These are phyloP conservation scores for Cutaneotrichosporon curvatum DNA, from an alignment of 1,284 basidiomycete species.

Conservation along the genomic window DNA sequence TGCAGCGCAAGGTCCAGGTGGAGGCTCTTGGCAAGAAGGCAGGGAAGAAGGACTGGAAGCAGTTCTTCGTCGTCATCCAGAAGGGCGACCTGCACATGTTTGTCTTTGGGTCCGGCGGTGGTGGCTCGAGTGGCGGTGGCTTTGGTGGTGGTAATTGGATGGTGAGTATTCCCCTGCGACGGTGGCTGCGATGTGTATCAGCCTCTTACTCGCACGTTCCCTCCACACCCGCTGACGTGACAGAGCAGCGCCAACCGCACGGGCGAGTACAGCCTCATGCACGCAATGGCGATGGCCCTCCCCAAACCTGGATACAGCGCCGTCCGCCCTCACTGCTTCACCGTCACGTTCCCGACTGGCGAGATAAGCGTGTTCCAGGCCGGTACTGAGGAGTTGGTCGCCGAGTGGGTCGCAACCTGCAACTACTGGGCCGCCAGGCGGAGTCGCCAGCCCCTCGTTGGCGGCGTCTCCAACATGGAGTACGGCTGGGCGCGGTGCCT, in stretches of 20 bases:
- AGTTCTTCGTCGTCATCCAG: conserved; percentile 91
- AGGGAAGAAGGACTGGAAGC: conserved; percentile 79
- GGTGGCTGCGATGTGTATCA: too few relatives aligned
- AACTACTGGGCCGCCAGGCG: conserved; percentile 96
- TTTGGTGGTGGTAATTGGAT: conserved; percentile 94
- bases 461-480: conserved; percentile 97
- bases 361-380: conserved; percentile 95
- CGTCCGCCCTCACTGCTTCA: conserved; percentile 86
- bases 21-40: conserved; percentile 59
- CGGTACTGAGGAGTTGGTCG: conserved; percentile 91
- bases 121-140: conserved; percentile 49
- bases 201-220: too few relatives aligned
- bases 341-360: conserved; percentile 79
- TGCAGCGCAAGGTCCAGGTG: conserved; percentile 90
- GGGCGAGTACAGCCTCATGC: conserved; percentile 72
- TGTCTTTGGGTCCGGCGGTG: conserved; percentile 61
- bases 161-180: conserved; percentile 50
- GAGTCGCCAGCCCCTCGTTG: conserved; percentile 85
- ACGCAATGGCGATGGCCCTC: conserved; percentile 77
- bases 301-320: conserved; percentile 85
- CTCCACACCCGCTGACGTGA: conserved; percentile 6
- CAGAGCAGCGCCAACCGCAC: conserved; percentile 65
- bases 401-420: conserved; percentile 97
- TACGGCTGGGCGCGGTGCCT: conserved; percentile 81
- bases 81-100: conserved; percentile 94